Evolutionary conservation across 768 basidiomycete genomes (phyloP).

Genomic region (Rossbeevera mucosa): DNA sequence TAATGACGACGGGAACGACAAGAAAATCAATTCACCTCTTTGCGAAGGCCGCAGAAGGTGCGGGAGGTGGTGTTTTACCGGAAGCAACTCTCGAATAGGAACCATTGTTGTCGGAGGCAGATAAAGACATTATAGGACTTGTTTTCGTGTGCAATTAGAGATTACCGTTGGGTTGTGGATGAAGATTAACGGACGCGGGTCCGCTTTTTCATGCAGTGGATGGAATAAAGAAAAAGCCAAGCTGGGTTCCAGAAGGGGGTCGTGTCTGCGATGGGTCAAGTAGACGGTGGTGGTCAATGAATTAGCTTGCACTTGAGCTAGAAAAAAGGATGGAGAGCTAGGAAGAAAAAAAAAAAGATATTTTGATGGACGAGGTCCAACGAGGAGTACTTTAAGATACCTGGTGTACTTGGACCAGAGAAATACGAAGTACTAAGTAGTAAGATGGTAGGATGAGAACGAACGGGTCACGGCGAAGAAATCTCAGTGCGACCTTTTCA

Average conservation of each 20-base stretch:
- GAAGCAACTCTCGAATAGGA: conserved; percentile 79
- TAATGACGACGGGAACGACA: conserved; percentile 16
- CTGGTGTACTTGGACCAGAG: conserved; percentile 34
- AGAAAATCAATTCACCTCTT: conserved; percentile 57
- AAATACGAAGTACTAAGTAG: conserved; percentile 37
- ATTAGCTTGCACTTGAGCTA: conserved; percentile 31
- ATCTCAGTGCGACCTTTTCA: conserved; percentile 29
- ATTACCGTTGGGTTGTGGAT: conserved; percentile 52
- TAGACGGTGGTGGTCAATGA: conserved; percentile 17
- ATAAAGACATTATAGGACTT: conserved; percentile 86
- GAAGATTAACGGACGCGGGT: conserved; percentile 32
- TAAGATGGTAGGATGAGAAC: conserved; percentile 34
- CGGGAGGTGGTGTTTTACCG: conserved; percentile 87
- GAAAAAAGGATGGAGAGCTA: conserved; percentile 5
- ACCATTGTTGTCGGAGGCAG: conserved; percentile 75
- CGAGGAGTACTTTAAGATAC: conserved; percentile 28
- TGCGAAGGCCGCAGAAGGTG: conserved; percentile 84
- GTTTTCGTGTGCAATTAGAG: conserved; percentile 64
- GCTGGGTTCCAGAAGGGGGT: conserved; percentile 15
- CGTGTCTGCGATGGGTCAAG: conserved; percentile 29
- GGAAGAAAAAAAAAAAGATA: conserved; percentile 20
- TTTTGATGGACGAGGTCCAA: conserved; percentile 30
- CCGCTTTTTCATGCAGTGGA: conserved; percentile 30
- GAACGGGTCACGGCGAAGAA: conserved; percentile 17
- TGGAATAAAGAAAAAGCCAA: conserved; percentile 22